Conservation (phyloP, 2,329 filamentous ascomycete species). For the Sporothrix inflata region DNA sequence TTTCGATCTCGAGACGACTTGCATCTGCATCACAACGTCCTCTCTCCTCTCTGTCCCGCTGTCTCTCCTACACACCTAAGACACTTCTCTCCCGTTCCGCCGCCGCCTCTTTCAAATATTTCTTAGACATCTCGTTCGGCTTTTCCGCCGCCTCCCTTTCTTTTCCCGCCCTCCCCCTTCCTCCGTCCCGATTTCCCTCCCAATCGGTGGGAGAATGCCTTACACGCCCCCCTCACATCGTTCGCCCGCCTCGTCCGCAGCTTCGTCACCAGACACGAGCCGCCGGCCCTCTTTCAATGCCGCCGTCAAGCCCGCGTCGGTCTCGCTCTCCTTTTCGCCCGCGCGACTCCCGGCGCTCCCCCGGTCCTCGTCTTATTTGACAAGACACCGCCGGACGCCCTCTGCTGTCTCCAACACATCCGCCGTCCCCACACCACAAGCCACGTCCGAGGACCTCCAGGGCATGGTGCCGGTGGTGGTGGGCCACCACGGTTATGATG, state of each 20-base stretch:
- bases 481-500: slow-evolving; percentile 35
- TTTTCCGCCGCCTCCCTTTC: slow-evolving; percentile 8
- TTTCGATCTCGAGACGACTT: slow-evolving; percentile 8
- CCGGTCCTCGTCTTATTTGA: slow-evolving; percentile 67
- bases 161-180: neutral
- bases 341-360: slow-evolving; percentile 58
- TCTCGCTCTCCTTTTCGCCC: slow-evolving; percentile 27
- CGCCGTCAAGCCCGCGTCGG: slow-evolving; percentile 35
- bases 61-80: slow-evolving; percentile 9
- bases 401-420: slow-evolving; percentile 46
- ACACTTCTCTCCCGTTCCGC: neutral
- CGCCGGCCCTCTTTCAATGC: slow-evolving; percentile 61
- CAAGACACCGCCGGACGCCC: slow-evolving; percentile 63
- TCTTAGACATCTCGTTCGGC: neutral
- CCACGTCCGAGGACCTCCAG: slow-evolving; percentile 56
- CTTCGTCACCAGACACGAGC: slow-evolving; percentile 59
- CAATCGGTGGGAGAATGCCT: slow-evolving; percentile 68
- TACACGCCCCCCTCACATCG: slow-evolving; percentile 79
- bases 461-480: slow-evolving; percentile 42
- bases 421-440: slow-evolving; percentile 53
- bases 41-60: neutral
- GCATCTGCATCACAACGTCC: slow-evolving; percentile 4
- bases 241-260: slow-evolving; percentile 63
- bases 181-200: slow-evolving; percentile 27
- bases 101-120: slow-evolving; percentile 11